phyloP scores from a whole-genome alignment of 2,329 filamentous ascomycete species.

The Phialemoniopsis sp. region DNA sequence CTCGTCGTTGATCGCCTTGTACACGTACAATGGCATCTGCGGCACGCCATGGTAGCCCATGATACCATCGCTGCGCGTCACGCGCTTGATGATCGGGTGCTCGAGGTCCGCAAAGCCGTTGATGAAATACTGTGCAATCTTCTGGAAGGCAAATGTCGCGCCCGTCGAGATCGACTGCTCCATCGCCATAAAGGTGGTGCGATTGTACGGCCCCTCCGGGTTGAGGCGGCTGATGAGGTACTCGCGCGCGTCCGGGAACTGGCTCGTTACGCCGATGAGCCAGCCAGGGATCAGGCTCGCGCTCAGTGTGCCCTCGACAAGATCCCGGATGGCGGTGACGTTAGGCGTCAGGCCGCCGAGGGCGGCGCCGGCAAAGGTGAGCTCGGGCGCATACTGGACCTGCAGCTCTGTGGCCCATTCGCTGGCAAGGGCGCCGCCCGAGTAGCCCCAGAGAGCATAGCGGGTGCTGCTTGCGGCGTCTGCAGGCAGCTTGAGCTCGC shows the following conservation, averaged over 20 bases:
- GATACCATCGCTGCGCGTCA: slow-evolving; percentile 21
- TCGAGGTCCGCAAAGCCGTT: slow-evolving; percentile 14
- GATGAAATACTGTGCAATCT: slow-evolving; percentile 22
- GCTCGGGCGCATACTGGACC: slow-evolving; percentile 45
- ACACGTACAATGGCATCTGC: slow-evolving; percentile 41
- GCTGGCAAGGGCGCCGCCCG: slow-evolving; percentile 46
- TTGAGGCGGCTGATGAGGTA: slow-evolving; percentile 16
- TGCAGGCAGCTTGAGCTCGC: background rate
- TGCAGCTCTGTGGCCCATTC: slow-evolving; percentile 50
- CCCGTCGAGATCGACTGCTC: slow-evolving; percentile 9
- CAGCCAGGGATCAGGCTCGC: slow-evolving; percentile 26
- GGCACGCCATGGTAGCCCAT: slow-evolving; percentile 31
- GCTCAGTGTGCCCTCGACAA: slow-evolving; percentile 21
- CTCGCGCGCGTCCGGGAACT: slow-evolving; percentile 20
- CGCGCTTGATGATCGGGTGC: slow-evolving; percentile 11
- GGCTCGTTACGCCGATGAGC: slow-evolving; percentile 25
- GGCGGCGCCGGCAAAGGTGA: slow-evolving; percentile 42
- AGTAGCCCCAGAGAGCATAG: slow-evolving; percentile 48
- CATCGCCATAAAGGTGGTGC: slow-evolving; percentile 15
- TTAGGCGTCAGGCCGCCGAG: slow-evolving; percentile 43
- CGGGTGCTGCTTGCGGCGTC: slow-evolving; percentile 16
- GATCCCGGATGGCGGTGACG: slow-evolving; percentile 25
- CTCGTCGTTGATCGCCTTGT: slow-evolving; percentile 44
- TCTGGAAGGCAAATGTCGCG: slow-evolving; percentile 12
- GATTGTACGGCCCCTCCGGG: slow-evolving; percentile 12